Conservation (phyloP, 129 eudicot species). For the Lactuca saligna region DNA sequence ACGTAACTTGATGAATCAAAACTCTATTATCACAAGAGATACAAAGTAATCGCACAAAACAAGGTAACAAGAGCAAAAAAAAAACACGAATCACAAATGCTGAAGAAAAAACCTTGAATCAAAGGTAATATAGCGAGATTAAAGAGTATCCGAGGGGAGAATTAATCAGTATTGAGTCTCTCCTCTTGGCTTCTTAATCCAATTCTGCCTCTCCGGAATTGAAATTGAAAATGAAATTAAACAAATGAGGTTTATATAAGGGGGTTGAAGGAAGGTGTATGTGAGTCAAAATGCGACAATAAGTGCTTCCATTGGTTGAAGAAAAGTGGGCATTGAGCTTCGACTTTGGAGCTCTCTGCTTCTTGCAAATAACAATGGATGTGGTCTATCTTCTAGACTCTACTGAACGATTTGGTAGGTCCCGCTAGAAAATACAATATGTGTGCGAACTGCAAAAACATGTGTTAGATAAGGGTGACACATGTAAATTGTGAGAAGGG, state of each 20-base stretch:
- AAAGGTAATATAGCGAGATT: constrained; percentile 8
- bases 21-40: background rate
- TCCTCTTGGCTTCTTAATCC: background rate
- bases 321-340: background rate
- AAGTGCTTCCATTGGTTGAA: constrained; percentile 7
- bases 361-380: constrained; percentile 4
- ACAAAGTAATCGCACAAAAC: background rate
- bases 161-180: constrained; percentile 3
- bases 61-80: background rate
- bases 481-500: constrained; percentile 6
- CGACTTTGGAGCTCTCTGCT: background rate
- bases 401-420: background rate
- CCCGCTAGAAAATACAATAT: constrained; percentile 17
- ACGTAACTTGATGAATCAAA: constrained; percentile 2
- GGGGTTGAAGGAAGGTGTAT: background rate
- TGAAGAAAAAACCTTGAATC: constrained; percentile 12
- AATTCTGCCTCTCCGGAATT: constrained; percentile 3
- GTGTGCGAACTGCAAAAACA: constrained; percentile 21
- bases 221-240: background rate
- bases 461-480: constrained; percentile 12
- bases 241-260: background rate
- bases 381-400: background rate
- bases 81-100: background rate
- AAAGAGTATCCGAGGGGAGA: background rate
- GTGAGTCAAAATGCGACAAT: background rate